Percentiles rank a stretch among this genome's conserved stretches.
phyloP scores from a whole-genome alignment of 78 protist genomes.

The Guillardia theta region DNA sequence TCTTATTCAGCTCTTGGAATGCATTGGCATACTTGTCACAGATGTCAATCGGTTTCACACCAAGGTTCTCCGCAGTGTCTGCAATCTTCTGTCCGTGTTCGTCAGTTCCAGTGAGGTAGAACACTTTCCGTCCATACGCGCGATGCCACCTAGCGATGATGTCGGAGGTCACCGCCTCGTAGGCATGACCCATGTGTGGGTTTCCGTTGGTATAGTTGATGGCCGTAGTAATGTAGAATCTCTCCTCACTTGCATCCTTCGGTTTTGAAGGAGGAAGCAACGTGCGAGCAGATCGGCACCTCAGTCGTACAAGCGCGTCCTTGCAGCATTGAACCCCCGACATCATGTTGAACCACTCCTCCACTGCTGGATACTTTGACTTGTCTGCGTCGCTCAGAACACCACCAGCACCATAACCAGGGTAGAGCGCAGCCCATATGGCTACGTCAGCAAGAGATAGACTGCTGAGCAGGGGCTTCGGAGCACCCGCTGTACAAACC shows the following conservation, averaged over 20 bases:
- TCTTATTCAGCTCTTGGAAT: conserved; percentile 24
- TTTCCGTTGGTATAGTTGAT: conserved; percentile 49
- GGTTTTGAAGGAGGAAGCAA: neutral
- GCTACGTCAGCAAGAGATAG: neutral
- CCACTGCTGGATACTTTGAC: neutral
- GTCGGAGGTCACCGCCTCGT: conserved; percentile 36
- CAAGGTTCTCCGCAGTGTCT: neutral
- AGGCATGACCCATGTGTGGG: conserved; percentile 58
- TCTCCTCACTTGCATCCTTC: neutral
- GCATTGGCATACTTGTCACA: conserved; percentile 25
- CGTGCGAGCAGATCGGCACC: neutral
- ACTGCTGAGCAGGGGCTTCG: neutral
- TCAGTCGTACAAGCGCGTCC: too few relatives aligned
- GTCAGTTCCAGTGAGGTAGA: conserved; percentile 49
- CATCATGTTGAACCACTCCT: too few relatives aligned
- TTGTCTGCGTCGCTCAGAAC: neutral
- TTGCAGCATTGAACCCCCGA: too few relatives aligned
- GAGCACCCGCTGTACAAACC: neutral
- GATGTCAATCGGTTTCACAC: conserved; percentile 1
- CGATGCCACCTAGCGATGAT: conserved; percentile 44
- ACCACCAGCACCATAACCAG: neutral
- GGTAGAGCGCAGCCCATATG: neutral
- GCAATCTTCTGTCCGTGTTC: conserved; percentile 58
- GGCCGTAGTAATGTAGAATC: conserved; percentile 46
- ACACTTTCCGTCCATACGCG: conserved; percentile 34